These are phyloP conservation scores for Pseudofabraea citricarpa DNA, from an alignment of 2,329 filamentous ascomycete genomes.

Conservation along the genomic window DNA sequence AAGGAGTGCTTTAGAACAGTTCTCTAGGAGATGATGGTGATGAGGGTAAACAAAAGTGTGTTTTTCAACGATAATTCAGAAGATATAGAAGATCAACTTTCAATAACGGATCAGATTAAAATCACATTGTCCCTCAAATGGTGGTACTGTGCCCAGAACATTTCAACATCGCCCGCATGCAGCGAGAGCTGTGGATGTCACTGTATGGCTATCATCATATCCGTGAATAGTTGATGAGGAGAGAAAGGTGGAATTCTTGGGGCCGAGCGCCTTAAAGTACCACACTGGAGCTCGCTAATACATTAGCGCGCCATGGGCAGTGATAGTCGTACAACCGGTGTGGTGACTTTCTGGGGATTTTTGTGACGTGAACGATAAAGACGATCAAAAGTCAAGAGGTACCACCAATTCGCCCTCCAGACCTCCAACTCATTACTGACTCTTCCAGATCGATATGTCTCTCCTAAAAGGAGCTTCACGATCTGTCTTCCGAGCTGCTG, in stretches of 20 bases:
- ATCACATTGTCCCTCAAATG: conserved; percentile 58
- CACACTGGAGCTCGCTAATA: not conserved
- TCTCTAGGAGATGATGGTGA: too few relatives aligned
- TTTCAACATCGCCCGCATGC: conserved; percentile 57
- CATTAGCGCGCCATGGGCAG: not conserved
- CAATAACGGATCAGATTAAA: conserved; percentile 51
- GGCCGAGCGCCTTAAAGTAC: too few relatives aligned
- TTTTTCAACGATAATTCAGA: conserved; percentile 9
- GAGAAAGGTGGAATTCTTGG: conserved; percentile 1
- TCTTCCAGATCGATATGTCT: conserved; percentile 21
- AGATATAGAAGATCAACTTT: conserved; percentile 25
- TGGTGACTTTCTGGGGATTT: not conserved
- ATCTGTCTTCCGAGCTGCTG: conserved; percentile 16
- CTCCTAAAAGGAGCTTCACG: conserved; percentile 24
- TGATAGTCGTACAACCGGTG: not conserved
- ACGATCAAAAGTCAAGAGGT: not conserved
- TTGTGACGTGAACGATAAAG: conserved; percentile 1
- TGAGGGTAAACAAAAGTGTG: not conserved
- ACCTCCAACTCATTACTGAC: conserved; percentile 2
- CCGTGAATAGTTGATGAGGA: conserved; percentile 74
- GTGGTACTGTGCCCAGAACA: conserved; percentile 63
- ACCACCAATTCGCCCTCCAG: too few relatives aligned
- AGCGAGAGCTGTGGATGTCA: conserved; percentile 49
- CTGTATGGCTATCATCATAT: conserved; percentile 64
- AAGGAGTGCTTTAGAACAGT: too few relatives aligned